Conservation (phyloP, 352 stramenopile genomes). For the Pythium brachiatum region DNA sequence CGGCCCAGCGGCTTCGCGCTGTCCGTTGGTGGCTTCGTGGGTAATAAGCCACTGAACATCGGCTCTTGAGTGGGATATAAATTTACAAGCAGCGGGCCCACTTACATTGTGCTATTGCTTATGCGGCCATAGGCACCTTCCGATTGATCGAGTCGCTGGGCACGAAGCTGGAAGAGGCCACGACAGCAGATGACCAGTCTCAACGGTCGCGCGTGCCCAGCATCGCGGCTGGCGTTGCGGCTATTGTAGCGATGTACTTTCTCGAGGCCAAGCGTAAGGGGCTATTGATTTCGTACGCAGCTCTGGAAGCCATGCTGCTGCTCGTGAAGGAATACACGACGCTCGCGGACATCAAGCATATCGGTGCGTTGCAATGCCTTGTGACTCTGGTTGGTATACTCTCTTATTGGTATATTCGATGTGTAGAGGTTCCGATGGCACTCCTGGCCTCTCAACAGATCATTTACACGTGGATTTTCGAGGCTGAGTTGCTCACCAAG, state of each 20-base stretch:
- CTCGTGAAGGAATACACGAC: conserved; percentile 41
- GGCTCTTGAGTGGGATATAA: too few relatives aligned
- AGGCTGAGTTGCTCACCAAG: conserved; percentile 41
- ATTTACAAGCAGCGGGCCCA: neutral
- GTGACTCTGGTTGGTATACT: neutral
- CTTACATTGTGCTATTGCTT: too few relatives aligned
- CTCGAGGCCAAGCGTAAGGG: conserved; percentile 53
- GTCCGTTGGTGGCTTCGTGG: conserved; percentile 54
- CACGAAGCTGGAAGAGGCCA: neutral
- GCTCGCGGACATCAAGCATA: conserved; percentile 43
- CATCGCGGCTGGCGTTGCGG: conserved; percentile 11
- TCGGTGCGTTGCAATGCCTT: conserved; percentile 33
- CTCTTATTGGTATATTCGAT: neutral
- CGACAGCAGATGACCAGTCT: neutral
- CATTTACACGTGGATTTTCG: conserved; percentile 68
- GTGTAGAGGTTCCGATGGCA: conserved; percentile 44
- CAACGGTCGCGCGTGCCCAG: conserved; percentile 12
- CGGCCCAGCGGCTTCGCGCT: conserved; percentile 51
- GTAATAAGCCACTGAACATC: too few relatives aligned
- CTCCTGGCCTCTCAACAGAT: conserved; percentile 39
- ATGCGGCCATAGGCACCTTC: conserved; percentile 13
- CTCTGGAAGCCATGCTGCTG: conserved; percentile 43
- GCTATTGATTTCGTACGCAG: conserved; percentile 54
- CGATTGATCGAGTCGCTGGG: conserved; percentile 21
- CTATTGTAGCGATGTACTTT: conserved; percentile 38